A percentile compares a stretch with the other conserved stretches of the same genome.
phyloP scores from a whole-genome alignment of 2,329 filamentous ascomycete species.

The Xylariaceae sp. region DNA sequence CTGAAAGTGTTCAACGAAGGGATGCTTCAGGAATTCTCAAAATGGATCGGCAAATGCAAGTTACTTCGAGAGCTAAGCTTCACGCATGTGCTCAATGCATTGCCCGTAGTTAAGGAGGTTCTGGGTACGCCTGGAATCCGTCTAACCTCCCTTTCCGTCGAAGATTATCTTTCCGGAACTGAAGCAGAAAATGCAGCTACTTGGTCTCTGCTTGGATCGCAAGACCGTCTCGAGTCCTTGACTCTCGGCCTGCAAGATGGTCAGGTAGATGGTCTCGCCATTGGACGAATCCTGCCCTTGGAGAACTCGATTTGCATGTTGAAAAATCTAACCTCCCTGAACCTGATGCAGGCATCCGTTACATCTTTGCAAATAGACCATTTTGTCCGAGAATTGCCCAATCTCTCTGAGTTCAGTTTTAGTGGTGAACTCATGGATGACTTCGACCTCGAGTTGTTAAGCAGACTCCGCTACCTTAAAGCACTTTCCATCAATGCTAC shows the following conservation, averaged over 20 bases:
- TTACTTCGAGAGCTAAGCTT: slow-evolving; percentile 38
- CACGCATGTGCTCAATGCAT: slow-evolving; percentile 50
- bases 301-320: slow-evolving; percentile 51
- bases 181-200: slow-evolving; percentile 16
- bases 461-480: slow-evolving; percentile 49
- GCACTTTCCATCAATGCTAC: slow-evolving; percentile 56
- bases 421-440: slow-evolving; percentile 57
- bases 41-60: slow-evolving; percentile 38
- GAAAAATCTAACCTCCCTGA: slow-evolving; percentile 54
- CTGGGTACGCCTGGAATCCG: slow-evolving; percentile 28
- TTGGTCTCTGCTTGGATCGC: slow-evolving; percentile 31
- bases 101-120: slow-evolving; percentile 34
- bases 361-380: slow-evolving; percentile 50
- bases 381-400: slow-evolving; percentile 48
- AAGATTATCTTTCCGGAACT: slow-evolving; percentile 18
- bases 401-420: slow-evolving; percentile 60
- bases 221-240: slow-evolving; percentile 28
- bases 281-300: slow-evolving; percentile 36
- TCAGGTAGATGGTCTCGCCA: slow-evolving; percentile 51
- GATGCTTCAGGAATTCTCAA: slow-evolving; percentile 33
- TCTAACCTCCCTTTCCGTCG: slow-evolving; percentile 28
- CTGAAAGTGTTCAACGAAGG: slow-evolving; percentile 26
- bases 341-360: slow-evolving; percentile 55
- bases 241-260: slow-evolving; percentile 41
- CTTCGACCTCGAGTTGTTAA: slow-evolving; percentile 42